Evolutionary conservation across 2,329 filamentous ascomycete genomes (phyloP), one percentile per base, ranked within the genome.

Genomic region (Fusarium neocosmosporiellum): DNA sequence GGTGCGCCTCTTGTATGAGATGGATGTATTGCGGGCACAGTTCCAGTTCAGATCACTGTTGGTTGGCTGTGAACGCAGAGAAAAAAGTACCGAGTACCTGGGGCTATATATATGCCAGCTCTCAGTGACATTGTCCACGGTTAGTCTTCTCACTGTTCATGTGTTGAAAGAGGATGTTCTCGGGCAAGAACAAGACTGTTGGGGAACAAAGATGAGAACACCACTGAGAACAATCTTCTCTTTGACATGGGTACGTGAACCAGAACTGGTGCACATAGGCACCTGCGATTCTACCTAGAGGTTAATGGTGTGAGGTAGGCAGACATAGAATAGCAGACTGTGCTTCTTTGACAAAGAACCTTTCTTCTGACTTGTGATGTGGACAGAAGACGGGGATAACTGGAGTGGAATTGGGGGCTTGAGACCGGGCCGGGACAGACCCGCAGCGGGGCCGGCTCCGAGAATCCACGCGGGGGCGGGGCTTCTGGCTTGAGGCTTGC

Each of bases 401-500:
- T 20, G 18, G 39, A 31, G 24, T 27, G 27, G 46, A 31, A 31
- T 27, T 20, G 33, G 53, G 53, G 53, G 53, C 6, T 37, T n/a
- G 18, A 20, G 29, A 39, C 60, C 55, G 67, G 59, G 22, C 48
- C 54, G 55, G 66, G 22, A 31, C n/a, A 24, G 50, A 13, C 24
- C 22, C 31, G 20, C 16, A 46, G 57, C 66, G 67, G 63, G 63
- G 58, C 67, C 53, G 67, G 53, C 14, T 34, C 53, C 39, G 58
- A 59, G 50, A 22, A 16, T n/a, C 55, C 55, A 58, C 55, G 55
- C 55, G 36, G 34, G 53, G 34, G 55, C 55, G 55, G 54, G 55
- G 27, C 53, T 16, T 33, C 13, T 34, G 7, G 50, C 20, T 27
- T 48, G 43, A 48, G 18, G 27, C 46, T 50, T 5, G 24, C 31